Percentiles rank a stretch among this genome's conserved stretches.
Conservation (phyloP, 176 grass and related monocot species). For the Coix lacrymajobi region DNA sequence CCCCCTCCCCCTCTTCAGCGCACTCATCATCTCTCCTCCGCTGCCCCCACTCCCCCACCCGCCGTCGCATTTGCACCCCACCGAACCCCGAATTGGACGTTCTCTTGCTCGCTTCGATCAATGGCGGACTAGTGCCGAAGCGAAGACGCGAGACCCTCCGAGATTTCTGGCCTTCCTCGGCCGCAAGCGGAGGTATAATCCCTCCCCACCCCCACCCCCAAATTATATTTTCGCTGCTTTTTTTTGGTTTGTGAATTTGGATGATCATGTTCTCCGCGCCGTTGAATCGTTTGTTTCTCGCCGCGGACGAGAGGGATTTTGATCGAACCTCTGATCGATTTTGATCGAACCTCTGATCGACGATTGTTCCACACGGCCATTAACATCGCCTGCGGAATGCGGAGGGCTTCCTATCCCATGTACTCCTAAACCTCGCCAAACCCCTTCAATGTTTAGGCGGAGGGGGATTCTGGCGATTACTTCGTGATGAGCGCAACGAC, state of each 20-base stretch:
- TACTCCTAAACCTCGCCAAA: background rate
- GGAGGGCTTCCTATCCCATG: background rate
- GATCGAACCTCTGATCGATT: background rate
- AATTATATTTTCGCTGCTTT: background rate
- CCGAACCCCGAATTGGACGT: background rate
- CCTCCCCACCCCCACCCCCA: background rate
- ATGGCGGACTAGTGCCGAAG: conserved; percentile 9
- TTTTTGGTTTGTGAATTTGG: background rate
- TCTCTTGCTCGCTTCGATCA: background rate
- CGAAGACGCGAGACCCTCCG: background rate
- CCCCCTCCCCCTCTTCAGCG: background rate
- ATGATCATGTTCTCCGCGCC: background rate
- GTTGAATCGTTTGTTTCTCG: background rate
- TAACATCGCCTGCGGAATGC: background rate
- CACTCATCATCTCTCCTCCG: background rate
- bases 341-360: background rate
- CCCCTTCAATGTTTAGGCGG: background rate
- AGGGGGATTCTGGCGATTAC: background rate
- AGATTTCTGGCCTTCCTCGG: background rate
- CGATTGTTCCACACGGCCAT: background rate
- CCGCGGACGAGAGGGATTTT: background rate
- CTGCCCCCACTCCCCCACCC: background rate
- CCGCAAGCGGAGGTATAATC: background rate
- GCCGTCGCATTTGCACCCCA: background rate
- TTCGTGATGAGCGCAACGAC: background rate